These are phyloP conservation scores for Apiotrichum veenhuisii DNA, from an alignment of 1,284 basidiomycete genomes.

Conservation along the genomic window DNA sequence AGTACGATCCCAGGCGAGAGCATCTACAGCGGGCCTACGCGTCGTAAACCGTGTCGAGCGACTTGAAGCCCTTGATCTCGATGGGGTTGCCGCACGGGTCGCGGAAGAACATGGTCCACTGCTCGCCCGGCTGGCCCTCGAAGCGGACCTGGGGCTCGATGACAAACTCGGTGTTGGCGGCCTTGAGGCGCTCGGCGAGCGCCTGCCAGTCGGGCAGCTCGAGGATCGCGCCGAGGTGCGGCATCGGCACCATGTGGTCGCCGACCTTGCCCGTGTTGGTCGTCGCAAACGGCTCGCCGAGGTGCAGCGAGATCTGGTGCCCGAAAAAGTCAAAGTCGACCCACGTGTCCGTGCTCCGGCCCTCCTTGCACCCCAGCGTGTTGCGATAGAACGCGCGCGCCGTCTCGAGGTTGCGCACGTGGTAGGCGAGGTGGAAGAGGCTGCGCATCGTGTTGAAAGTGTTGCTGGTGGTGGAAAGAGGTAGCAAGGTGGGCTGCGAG, in stretches of 20 bases:
- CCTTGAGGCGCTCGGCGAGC: slow-evolving; percentile 12
- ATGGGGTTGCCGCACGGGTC: slow-evolving; percentile 21
- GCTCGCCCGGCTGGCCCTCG: slow-evolving; percentile 20
- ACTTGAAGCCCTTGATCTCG: slow-evolving; percentile 23
- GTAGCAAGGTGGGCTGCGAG: too few relatives aligned
- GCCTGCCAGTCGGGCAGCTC: slow-evolving; percentile 16
- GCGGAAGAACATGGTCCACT: slow-evolving; percentile 25
- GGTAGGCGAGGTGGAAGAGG: slow-evolving; percentile 23
- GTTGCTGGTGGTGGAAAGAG: background rate
- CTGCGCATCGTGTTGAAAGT: slow-evolving; percentile 2
- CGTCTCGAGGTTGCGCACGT: slow-evolving; percentile 16
- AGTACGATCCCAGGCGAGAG: too few relatives aligned
- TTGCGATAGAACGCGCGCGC: slow-evolving; percentile 16
- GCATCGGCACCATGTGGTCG: slow-evolving; percentile 24
- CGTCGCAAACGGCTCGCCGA: slow-evolving; percentile 21
- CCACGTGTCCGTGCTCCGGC: slow-evolving; percentile 20
- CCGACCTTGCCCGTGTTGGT: slow-evolving; percentile 21
- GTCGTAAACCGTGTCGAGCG: slow-evolving; percentile 17
- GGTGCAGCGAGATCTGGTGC: slow-evolving; percentile 21
- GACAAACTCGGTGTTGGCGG: slow-evolving; percentile 17
- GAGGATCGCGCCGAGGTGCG: slow-evolving; percentile 21
- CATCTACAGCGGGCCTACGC: background rate
- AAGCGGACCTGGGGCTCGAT: slow-evolving; percentile 22
- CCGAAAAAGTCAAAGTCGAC: slow-evolving; percentile 25
- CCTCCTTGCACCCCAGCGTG: slow-evolving; percentile 19